Percentiles rank a stretch among this genome's conserved stretches.
Conservation (phyloP, 2,329 filamentous ascomycete species). For the Drechslerella coelobrocha region DNA sequence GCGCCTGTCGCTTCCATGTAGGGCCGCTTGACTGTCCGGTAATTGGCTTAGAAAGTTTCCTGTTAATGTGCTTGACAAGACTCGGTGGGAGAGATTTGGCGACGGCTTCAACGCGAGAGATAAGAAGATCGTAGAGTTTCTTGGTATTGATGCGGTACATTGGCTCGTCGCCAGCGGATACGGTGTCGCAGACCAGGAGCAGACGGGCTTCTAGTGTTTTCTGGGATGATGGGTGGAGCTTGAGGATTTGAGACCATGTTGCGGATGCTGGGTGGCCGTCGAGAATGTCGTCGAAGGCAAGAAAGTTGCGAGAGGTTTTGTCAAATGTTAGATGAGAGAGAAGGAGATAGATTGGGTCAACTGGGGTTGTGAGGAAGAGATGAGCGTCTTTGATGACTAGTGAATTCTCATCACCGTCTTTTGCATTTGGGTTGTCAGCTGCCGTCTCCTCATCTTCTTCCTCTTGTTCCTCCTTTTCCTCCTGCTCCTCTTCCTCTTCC, state of each 20-base stretch:
- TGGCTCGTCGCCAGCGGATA: slow-evolving; percentile 80
- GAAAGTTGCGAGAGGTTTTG: slow-evolving; percentile 58
- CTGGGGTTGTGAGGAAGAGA: slow-evolving; percentile 80
- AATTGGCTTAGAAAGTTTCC: slow-evolving; percentile 55
- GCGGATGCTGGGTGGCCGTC: slow-evolving; percentile 60
- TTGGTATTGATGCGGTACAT: slow-evolving; percentile 81
- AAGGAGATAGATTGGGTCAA: slow-evolving; percentile 84
- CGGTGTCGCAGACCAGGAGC: slow-evolving; percentile 75
- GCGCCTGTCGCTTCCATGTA: slow-evolving; percentile 25
- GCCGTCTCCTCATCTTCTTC: slow-evolving; percentile 18
- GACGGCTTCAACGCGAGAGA: slow-evolving; percentile 40
- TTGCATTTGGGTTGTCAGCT: too few species aligned
- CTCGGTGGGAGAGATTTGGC: slow-evolving; percentile 33
- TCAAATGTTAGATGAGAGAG: slow-evolving; percentile 71
- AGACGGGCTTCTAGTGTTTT: slow-evolving; percentile 70
- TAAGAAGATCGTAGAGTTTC: slow-evolving; percentile 66
- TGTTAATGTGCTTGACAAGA: slow-evolving; percentile 25
- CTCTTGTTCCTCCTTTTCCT: slow-evolving; percentile 41
- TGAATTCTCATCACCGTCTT: slow-evolving; percentile 52
- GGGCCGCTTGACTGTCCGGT: slow-evolving; percentile 29
- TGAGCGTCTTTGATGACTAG: slow-evolving; percentile 72
- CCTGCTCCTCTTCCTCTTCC: slow-evolving; percentile 53
- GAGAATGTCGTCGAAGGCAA: slow-evolving; percentile 62
- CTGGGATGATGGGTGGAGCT: slow-evolving; percentile 59
- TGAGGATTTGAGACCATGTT: slow-evolving; percentile 59